Evolutionary conservation across 306 rosid genomes (phyloP), one percentile per base, ranked within the genome.

Genomic region (Senna siamea): DNA sequence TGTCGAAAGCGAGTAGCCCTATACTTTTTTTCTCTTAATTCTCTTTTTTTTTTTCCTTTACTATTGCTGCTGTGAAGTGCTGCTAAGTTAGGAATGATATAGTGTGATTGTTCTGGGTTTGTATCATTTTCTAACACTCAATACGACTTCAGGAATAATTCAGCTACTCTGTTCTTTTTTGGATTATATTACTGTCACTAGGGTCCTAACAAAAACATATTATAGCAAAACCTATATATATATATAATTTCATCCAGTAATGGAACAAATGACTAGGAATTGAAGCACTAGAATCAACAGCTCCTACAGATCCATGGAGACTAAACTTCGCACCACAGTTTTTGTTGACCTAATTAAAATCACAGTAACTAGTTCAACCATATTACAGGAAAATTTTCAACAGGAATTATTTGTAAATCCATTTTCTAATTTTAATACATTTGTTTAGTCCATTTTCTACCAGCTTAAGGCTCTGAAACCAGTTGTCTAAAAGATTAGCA

Each of bases 301-400:
- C 40, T 58, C 70, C 75, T 48, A 23, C 46, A 56, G 37, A 73
- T 17, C 64, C 66, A 5, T 37, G 13, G 32, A 18, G 52, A 20
- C 9, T 62, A 70, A 63, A 6, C 18, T 14, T 32, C 66, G 2
- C n/a, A 47, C 43, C 55, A 71, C 51, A 19, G 34, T 17, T 76
- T 78, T 30, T 28, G 7, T 57, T 38, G 43, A 28, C 54, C 70
- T 65, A n/a, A n/a, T 75, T 61, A 66, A 62, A 51, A 64, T 66
- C 53, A 44, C 23, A n/a, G 47, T 35, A 28, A 50, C 50, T 70
- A 46, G 66, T 61, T 35, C 70, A 20, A 66, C 69, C 38, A 72
- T 28, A 44, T 34, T 48, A 51, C 5, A 15, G 11, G 15, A 56
- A 32, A 38, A 61, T 41, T 57, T 53, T 57, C 47, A 63, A 41